phyloP scores from a whole-genome alignment of 768 basidiomycete species.

The Tylopilus rubrobrunneus region DNA sequence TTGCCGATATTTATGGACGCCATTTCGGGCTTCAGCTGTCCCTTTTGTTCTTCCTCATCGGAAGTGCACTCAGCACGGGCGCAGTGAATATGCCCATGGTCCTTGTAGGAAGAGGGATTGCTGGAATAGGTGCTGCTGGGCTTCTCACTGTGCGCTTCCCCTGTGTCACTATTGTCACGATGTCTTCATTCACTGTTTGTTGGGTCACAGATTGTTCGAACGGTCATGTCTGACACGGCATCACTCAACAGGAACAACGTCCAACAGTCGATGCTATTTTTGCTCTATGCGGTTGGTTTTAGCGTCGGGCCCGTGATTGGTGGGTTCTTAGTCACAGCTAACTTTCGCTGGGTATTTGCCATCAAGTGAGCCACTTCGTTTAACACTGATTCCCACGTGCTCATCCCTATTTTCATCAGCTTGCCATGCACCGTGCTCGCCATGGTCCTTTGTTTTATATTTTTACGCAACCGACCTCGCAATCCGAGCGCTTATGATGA shows the following conservation, averaged over 20 bases:
- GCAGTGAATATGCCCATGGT: too few relatives aligned
- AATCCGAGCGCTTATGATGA: too few relatives aligned
- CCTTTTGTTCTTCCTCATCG: conserved; percentile 43
- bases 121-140: conserved; percentile 29
- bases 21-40: conserved; percentile 44
- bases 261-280: conserved; percentile 39
- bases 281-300: conserved; percentile 43
- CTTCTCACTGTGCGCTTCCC: conserved; percentile 30
- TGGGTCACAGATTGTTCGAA: conserved; percentile 34
- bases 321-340: conserved; percentile 36
- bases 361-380: conserved; percentile 40
- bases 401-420: conserved; percentile 21
- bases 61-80: conserved; percentile 23
- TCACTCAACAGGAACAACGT: conserved; percentile 42
- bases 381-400: neutral
- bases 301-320: conserved; percentile 41
- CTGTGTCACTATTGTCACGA: too few relatives aligned
- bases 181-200: neutral
- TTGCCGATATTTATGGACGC: conserved; percentile 50
- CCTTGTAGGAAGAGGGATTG: too few relatives aligned
- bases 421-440: conserved; percentile 36
- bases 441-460: conserved; percentile 38
- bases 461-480: conserved; percentile 33
- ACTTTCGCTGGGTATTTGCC: conserved; percentile 52
- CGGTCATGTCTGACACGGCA: conserved; percentile 41